A percentile compares a stretch with the other conserved stretches of the same genome.
Evolutionary conservation across 208 protist species (phyloP).

Genomic region (Trypanosoma congolense): DNA sequence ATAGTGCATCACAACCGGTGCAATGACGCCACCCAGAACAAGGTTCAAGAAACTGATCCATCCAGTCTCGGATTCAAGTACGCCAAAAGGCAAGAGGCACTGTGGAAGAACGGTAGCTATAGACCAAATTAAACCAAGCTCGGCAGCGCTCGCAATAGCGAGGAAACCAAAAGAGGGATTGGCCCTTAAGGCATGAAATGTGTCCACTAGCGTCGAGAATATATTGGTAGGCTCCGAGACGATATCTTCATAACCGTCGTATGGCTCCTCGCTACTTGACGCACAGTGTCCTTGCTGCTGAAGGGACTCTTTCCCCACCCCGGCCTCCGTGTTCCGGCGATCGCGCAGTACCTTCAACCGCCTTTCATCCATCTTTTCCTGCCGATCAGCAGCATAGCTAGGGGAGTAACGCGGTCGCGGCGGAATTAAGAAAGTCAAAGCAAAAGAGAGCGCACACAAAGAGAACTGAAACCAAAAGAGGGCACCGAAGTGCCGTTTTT

Average conservation of each 20-base stretch:
- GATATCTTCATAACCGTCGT: not conserved
- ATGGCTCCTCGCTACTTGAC: no score
- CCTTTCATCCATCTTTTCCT: slow-evolving; percentile 37
- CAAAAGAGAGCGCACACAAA: slow-evolving; percentile 28
- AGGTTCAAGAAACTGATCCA: slow-evolving; percentile 76
- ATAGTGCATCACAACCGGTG: slow-evolving; percentile 63
- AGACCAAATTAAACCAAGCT: slow-evolving; percentile 68
- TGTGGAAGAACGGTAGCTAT: slow-evolving; percentile 73
- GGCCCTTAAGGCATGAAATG: slow-evolving; percentile 34
- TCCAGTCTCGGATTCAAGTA: slow-evolving; percentile 48
- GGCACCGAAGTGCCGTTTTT: slow-evolving; percentile 47
- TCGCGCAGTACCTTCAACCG: slow-evolving; percentile 21
- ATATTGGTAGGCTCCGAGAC: slow-evolving; percentile 34
- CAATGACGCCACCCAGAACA: slow-evolving; percentile 50
- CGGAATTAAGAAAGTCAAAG: slow-evolving; percentile 55
- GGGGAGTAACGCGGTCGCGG: slow-evolving; percentile 32
- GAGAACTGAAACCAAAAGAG: slow-evolving; percentile 76
- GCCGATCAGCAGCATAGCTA: slow-evolving; percentile 44
- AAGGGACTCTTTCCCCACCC: not conserved
- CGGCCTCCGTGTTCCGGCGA: slow-evolving; percentile 13
- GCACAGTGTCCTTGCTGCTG: no score
- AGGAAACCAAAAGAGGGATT: slow-evolving; percentile 63
- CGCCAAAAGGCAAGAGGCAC: slow-evolving; percentile 56
- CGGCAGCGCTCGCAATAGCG: slow-evolving; percentile 44
- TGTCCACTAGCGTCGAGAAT: slow-evolving; percentile 63